These are phyloP conservation scores for Ceratorhiza oryzae-sativae DNA, from an alignment of 1,284 basidiomycete species.

Conservation along the genomic window DNA sequence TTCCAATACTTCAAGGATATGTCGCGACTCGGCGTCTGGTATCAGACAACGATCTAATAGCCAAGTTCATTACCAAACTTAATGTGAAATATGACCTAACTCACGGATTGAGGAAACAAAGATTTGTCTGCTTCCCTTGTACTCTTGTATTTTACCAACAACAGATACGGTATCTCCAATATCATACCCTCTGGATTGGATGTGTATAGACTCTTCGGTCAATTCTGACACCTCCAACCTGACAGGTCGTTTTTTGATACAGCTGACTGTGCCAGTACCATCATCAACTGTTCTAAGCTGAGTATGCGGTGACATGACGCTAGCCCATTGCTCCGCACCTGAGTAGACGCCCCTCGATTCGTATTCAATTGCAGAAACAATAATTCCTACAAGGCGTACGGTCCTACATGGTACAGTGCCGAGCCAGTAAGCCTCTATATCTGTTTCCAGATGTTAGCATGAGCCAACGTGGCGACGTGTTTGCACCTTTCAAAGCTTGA, in stretches of 20 bases:
- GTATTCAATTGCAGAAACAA: slow-evolving; percentile 19
- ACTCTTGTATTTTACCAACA: slow-evolving; percentile 21
- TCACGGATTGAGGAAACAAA: slow-evolving; percentile 28
- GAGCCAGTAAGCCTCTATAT: slow-evolving; percentile 35
- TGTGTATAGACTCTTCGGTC: slow-evolving; percentile 2
- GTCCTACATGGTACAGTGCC: slow-evolving; percentile 32
- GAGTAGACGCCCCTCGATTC: slow-evolving; percentile 33
- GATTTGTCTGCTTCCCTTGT: slow-evolving; percentile 13
- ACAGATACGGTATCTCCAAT: slow-evolving; percentile 27
- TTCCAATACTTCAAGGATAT: slow-evolving; percentile 26
- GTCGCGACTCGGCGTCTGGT: slow-evolving; percentile 30
- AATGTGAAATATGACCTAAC: background rate
- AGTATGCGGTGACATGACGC: background rate
- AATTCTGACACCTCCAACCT: background rate
- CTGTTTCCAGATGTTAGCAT: background rate
- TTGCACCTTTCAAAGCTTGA: slow-evolving; percentile 30
- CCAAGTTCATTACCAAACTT: background rate
- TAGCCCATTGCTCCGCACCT: background rate
- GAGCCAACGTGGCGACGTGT: slow-evolving; percentile 4
- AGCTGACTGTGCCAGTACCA: slow-evolving; percentile 34
- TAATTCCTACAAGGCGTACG: slow-evolving; percentile 19
- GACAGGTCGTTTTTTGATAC: slow-evolving; percentile 15
- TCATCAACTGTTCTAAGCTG: slow-evolving; percentile 16
- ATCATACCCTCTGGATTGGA: slow-evolving; percentile 9
- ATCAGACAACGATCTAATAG: slow-evolving; percentile 6